Percentiles rank a stretch among this genome's conserved stretches.
phyloP scores from a whole-genome alignment of 805 yeast species.

The Wilhelminamyces savonicus region DNA sequence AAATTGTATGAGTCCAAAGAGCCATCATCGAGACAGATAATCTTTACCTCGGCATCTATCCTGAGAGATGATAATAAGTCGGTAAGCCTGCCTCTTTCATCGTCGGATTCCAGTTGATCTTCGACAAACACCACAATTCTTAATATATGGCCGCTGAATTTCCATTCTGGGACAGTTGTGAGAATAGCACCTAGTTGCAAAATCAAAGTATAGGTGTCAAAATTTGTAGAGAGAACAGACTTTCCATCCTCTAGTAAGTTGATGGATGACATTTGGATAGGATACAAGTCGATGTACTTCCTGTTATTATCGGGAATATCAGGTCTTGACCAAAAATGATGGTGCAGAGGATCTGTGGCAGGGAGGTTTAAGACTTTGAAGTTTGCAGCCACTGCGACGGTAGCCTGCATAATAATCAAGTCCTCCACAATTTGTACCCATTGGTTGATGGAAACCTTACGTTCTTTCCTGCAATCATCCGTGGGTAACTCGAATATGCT shows the following conservation, averaged over 20 bases:
- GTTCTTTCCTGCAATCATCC: constrained; percentile 67
- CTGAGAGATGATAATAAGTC: constrained; percentile 70
- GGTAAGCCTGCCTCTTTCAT: constrained; percentile 58
- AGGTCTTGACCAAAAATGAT: constrained; percentile 9
- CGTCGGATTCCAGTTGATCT: constrained; percentile 56
- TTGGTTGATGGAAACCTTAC: constrained; percentile 61
- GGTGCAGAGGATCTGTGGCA: constrained; percentile 12
- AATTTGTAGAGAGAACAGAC: constrained; percentile 75
- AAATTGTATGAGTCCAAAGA: constrained; percentile 60
- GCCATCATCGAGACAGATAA: constrained; percentile 60
- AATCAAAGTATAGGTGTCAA: constrained; percentile 92
- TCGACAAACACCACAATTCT: constrained; percentile 92
- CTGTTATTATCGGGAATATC: constrained; percentile 20
- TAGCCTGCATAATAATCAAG: constrained; percentile 77
- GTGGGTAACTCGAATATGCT: constrained; percentile 52
- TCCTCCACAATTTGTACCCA: constrained; percentile 96
- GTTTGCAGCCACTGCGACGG: constrained; percentile 91
- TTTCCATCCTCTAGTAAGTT: constrained; percentile 61
- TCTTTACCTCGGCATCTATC: constrained; percentile 76
- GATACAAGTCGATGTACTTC: constrained; percentile 80
- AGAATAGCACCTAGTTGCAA: constrained; percentile 90
- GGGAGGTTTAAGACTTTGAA: constrained; percentile 70
- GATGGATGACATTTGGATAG: constrained; percentile 93
- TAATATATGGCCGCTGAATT: constrained; percentile 54
- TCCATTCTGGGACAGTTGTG: constrained; percentile 92